These are phyloP conservation scores for Candida albicans DNA, from an alignment of 1,139 yeast species.

Conservation along the genomic window DNA sequence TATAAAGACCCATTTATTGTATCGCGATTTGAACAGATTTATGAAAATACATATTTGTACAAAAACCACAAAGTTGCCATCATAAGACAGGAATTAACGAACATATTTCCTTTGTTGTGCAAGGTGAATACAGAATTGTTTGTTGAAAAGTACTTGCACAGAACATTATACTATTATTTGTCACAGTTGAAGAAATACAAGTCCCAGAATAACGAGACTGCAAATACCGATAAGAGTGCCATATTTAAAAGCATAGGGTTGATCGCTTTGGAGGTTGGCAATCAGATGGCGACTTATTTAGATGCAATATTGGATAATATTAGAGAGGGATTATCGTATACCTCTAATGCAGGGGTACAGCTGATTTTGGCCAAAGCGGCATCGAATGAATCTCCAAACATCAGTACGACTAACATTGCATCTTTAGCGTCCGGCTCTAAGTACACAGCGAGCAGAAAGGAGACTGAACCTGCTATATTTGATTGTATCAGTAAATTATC, in stretches of 20 bases:
- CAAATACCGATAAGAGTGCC: constrained; percentile 64
- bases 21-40: constrained; percentile 68
- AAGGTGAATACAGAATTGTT: constrained; percentile 75
- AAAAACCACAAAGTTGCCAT: constrained; percentile 76
- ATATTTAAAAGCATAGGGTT: constrained; percentile 85
- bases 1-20: constrained; percentile 52
- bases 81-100: constrained; percentile 80
- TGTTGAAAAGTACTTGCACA: constrained; percentile 77
- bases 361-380: constrained; percentile 47
- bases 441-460: constrained; percentile 60
- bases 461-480: constrained; percentile 83
- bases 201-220: constrained; percentile 39
- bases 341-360: constrained; percentile 40
- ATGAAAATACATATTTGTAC: constrained; percentile 71
- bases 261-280: constrained; percentile 79
- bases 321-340: constrained; percentile 70
- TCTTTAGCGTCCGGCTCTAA: constrained; percentile 47
- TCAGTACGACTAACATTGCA: constrained; percentile 13
- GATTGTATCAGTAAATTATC: constrained; percentile 88
- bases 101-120: constrained; percentile 80
- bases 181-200: constrained; percentile 74
- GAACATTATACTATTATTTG: constrained; percentile 75
- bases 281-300: constrained; percentile 83
- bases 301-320: constrained; percentile 84
- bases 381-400: constrained; percentile 21